These are phyloP conservation scores for Malus hybrid DNA, from an alignment of 331 rosid genomes.

Conservation along the genomic window DNA sequence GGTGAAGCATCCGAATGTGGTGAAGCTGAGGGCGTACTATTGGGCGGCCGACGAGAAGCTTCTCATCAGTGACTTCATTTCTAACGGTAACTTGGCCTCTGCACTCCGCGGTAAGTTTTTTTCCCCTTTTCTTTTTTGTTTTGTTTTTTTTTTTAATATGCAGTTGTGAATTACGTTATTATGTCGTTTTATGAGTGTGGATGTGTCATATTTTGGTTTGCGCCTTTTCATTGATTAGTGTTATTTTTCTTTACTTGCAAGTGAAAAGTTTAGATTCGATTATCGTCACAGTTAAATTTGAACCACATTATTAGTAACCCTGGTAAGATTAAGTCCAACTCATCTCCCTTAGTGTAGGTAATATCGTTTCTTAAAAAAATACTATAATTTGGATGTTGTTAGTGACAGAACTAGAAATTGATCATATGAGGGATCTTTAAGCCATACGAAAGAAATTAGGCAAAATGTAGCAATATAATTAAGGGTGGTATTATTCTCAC, in stretches of 20 bases:
- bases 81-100: conserved; percentile 74
- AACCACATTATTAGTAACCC: rapidly evolving
- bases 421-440: no score
- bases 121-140: no score
- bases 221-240: background rate
- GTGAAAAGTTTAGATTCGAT: rapidly evolving
- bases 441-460: no score
- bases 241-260: rapidly evolving
- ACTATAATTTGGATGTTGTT: no score
- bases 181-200: background rate
- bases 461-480: no score
- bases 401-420: no score
- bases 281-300: rapidly evolving
- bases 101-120: conserved; percentile 65
- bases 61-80: conserved; percentile 80
- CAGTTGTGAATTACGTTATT: background rate
- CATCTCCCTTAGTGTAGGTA: no score
- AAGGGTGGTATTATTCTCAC: no score
- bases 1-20: conserved; percentile 86
- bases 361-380: no score
- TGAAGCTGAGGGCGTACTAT: conserved; percentile 73
- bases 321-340: rapidly evolving
- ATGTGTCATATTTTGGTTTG: background rate
- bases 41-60: conserved; percentile 99
- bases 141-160: background rate